Base-by-base conservation (phyloP, 1,284 basidiomycete genomes). In the Trametes hirsuta region DNA sequence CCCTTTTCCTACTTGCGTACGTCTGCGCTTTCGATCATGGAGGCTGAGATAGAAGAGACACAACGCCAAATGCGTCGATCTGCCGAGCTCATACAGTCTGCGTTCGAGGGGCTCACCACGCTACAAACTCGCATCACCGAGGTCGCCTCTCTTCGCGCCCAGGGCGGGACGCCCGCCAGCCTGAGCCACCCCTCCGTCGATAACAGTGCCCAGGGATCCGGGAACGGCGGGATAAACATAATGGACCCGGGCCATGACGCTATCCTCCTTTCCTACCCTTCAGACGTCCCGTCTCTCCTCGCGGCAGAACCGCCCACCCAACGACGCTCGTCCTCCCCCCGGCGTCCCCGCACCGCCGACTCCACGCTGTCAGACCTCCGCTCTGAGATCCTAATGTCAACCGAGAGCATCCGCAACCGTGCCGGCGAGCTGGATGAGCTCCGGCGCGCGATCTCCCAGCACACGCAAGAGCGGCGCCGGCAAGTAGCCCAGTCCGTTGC, bases 241-340 rank as follows among this genome's bases (percentile, higher is more conserved):
- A 74, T 74, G 72, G 69, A 68, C 9, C 72, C 72, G 1, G 62
- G 62, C 8, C 72, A 74, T 52, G 58, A 70, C 37, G 70, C 71
- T 14, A 72, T 74, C 35, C 62, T 72, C 14, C 62, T 74, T 42
- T 69, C 64, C 1, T 52, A 70, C 46, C 56, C 59, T n/a, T 25
- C 47, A 46, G 37, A 40, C 30, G 42, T 49, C 34, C 55, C 47
- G n/a, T 44, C 51, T 11, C 22, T 35, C 22, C 40, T 40, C 15
- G 41, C 55, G 30, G 41, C 55, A 37, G 47, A 37, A 34, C 10
- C 42, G 14, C 41, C 34, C 40, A 6, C 45, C 30, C 30, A 30
- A 2, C 24, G 42, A 6, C 22, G 35, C 35, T 8, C 39, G 14
- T 40, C 25, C n/a, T 42, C 53, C 37, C 41, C 41, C 8, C 52